Base-by-base conservation (phyloP, 2,329 filamentous ascomycete species). In the Didymella arachidicola region DNA sequence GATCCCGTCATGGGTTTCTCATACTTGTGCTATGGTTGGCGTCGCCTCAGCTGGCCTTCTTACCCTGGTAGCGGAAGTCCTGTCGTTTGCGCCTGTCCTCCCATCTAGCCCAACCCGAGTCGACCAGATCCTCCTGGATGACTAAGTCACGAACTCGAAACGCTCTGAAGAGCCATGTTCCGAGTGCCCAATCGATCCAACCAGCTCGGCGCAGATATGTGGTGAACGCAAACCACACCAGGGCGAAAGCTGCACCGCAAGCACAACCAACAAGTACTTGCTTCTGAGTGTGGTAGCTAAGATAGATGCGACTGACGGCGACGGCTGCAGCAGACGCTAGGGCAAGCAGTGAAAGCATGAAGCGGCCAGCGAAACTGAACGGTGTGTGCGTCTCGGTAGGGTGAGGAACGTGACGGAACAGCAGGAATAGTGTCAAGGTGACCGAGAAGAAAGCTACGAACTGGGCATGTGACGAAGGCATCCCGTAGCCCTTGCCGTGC, bases 51-150 rank as follows among this genome's bases (percentile, higher is more conserved):
- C 45, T 54, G 56, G 25, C 54, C 45, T 59, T 59, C 51, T 59
- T 59, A 32, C 45, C 61, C 46, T 72, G 72, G 3, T 64, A 64
- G 19, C 59, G 61, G 25, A 69, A 65, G 11, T 50, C 39, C 12
- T 65, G 62, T 36, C 66, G 68, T 57, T 64, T 70, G 56, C 79
- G 79, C 54, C 79, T 76, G 47, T 82, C 81, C 76, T 94, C 89
- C 92, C 93, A 98, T 74, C 91, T 89, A 78, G 93, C 91, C 94
- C 94, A 99, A 2, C 95, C 95, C 41, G 93, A 89, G 79, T 97
- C 92, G 32, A 89, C 89, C 67, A 97, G 79, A 77, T 98, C 94
- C 78, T 98, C 94, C 74, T 90, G 89, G 7, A 96, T 83, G 12
- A 96, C 87, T 62, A 99, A 79, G 77, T 99, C 95, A 59, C 95